Evolutionary conservation across 495 filamentous ascomycete species (phyloP), one percentile per base, ranked within the genome.

Genomic region (Elaphomyces granulatus): DNA sequence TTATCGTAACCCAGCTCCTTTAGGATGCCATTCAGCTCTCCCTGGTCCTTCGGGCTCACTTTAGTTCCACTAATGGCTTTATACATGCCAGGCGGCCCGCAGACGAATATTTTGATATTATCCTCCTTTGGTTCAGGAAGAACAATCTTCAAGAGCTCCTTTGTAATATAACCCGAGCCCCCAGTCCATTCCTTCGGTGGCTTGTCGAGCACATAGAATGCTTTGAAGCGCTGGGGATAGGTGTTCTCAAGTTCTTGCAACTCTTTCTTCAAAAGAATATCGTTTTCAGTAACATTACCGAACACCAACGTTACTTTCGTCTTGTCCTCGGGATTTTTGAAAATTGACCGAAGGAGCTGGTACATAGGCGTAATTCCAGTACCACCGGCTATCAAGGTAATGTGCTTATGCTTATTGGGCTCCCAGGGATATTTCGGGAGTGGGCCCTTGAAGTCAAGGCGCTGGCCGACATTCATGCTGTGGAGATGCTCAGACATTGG

Each of bases 241-340:
- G 75, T 83, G 68, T 92, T 92, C 70, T 94, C 87, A 37, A 96
- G 67, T 17, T 81, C 61, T 34, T 78, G 68, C 16, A 86, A 70
- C 68, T 94, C 84, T 44, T 73, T 67, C 74, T 84, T 87, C 52
- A 94, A 62, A 19, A 96, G 69, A 41, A 94, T 87, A 50, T 96
- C 87, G 30, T 86, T 74, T 63, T 94, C 83, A 16, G 53, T 67
- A 35, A 93, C 61, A 59, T 94, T 94, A 47, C 83, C 87, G 56
- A 87, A 94, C 12, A 96, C 75, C 10, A 96, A 74, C 15, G 87
- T 94, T 20, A 96, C 84, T 70, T 94, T 93, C 51, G 88, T 94
- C 74, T 83, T 81, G 67, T 94, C 88, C 19, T 87, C 77, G 32
- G 88, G 88, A 72, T 94, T 93, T 62, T 78, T 82, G 77, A 94